Conservation (phyloP, 805 yeast genomes). For the Wickerhamiella allomyrinae region DNA sequence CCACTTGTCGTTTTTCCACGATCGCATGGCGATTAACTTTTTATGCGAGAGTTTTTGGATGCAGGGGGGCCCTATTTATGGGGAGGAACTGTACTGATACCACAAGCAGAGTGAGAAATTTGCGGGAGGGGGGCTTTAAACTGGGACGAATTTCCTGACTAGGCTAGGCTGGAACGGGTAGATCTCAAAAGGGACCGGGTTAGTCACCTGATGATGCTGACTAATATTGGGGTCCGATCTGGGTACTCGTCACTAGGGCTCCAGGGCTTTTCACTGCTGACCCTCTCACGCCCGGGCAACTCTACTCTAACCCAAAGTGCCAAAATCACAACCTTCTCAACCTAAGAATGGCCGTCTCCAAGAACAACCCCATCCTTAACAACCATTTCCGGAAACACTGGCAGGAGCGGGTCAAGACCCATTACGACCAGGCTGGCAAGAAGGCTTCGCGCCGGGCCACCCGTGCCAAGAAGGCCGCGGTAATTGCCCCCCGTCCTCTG, state of each 20-base stretch:
- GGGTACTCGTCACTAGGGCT: neutral
- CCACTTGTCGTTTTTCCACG: conserved; percentile 34
- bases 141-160: no score
- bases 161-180: no score
- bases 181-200: no score
- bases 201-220: no score
- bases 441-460: conserved; percentile 93
- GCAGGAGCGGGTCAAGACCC: conserved; percentile 99
- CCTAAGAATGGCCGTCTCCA: conserved; percentile 66
- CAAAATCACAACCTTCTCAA: conserved; percentile 2
- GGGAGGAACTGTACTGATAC: no score
- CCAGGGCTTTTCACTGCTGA: conserved; percentile 9
- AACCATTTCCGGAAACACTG: conserved; percentile 99
- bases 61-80: no score
- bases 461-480: conserved; percentile 87
- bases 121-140: no score
- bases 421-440: conserved; percentile 99
- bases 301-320: neutral
- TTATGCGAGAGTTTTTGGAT: no score
- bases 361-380: conserved; percentile 97
- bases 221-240: no score
- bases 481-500: conserved; percentile 93
- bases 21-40: neutral
- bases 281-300: conserved; percentile 3
- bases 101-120: no score